Percentiles rank a stretch among this genome's conserved stretches.
These are phyloP conservation scores for Platanthera guangdongensis DNA, from an alignment of 106 monocot genomes.

Conservation along the genomic window DNA sequence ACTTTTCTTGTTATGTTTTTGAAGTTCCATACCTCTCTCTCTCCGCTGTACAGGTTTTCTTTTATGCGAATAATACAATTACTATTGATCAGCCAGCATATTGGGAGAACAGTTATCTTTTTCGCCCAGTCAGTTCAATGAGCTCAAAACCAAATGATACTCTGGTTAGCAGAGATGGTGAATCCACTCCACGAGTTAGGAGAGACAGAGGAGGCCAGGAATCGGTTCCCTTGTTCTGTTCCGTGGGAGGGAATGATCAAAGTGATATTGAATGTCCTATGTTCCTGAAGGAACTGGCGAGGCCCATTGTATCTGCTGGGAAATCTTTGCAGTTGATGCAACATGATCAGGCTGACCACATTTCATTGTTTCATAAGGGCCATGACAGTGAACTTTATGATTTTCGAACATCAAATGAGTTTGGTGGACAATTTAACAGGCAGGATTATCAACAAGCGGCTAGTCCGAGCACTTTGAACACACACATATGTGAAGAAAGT, in stretches of 20 bases:
- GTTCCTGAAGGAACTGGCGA: conserved; percentile 63
- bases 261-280: conserved; percentile 52
- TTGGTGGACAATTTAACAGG: not conserved
- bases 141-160: conserved; percentile 8
- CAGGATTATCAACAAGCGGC: not conserved
- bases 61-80: conserved; percentile 53
- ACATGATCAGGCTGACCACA: conserved; percentile 35
- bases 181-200: conserved; percentile 14
- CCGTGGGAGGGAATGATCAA: conserved; percentile 22
- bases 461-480: conserved; percentile 8
- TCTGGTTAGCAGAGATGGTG: not conserved
- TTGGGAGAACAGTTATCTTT: conserved; percentile 88
- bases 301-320: conserved; percentile 86
- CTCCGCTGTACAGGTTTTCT: conserved; percentile 59
- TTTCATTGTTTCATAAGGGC: conserved; percentile 9
- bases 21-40: not conserved
- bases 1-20: not conserved
- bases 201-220: conserved; percentile 8
- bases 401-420: not conserved
- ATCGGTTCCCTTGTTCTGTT: conserved; percentile 1
- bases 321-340: conserved; percentile 89
- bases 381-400: not conserved
- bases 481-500: conserved; percentile 11
- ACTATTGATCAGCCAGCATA: conserved; percentile 80
- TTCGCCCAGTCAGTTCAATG: conserved; percentile 18